A percentile compares a stretch with the other conserved stretches of the same genome.
These are phyloP conservation scores for Coemansia sp. DNA, from an alignment of 192 early-diverging fungal genomes.

Conservation along the genomic window DNA sequence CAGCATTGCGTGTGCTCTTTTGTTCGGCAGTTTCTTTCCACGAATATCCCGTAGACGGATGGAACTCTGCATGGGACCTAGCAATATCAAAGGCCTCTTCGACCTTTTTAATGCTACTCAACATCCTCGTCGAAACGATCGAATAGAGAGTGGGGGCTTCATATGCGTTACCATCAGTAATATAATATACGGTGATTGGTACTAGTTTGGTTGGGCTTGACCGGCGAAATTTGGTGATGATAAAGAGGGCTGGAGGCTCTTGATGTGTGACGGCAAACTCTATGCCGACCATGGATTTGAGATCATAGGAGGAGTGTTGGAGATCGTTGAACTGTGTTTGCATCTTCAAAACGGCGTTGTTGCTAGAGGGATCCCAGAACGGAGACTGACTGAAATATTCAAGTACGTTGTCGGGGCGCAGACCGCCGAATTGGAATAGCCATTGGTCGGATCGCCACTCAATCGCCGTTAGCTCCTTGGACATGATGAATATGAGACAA, in stretches of 20 bases:
- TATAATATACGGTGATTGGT: slow-evolving; percentile 58
- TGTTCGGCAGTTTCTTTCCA: slow-evolving; percentile 43
- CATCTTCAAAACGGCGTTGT: slow-evolving; percentile 77
- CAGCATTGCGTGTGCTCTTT: slow-evolving; percentile 35
- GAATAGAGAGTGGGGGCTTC: slow-evolving; percentile 73
- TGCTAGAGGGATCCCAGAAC: slow-evolving; percentile 79
- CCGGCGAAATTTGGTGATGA: slow-evolving; percentile 70
- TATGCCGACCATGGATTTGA: slow-evolving; percentile 71
- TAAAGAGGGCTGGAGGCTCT: slow-evolving; percentile 63
- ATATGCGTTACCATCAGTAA: slow-evolving; percentile 69
- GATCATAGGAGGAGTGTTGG: slow-evolving; percentile 40
- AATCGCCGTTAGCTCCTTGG: slow-evolving; percentile 58
- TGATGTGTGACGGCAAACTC: slow-evolving; percentile 74
- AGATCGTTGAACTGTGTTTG: slow-evolving; percentile 81
- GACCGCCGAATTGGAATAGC: slow-evolving; percentile 62
- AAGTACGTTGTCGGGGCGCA: slow-evolving; percentile 72
- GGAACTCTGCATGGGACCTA: slow-evolving; percentile 38
- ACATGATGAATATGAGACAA: slow-evolving; percentile 4
- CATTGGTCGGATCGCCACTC: slow-evolving; percentile 68
- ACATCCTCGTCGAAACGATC: slow-evolving; percentile 65
- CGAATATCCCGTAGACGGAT: slow-evolving; percentile 47
- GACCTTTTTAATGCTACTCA: slow-evolving; percentile 54
- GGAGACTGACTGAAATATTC: slow-evolving; percentile 81
- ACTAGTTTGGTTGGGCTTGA: slow-evolving; percentile 58
- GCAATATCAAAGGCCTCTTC: slow-evolving; percentile 47